Percentiles rank a stretch among this genome's conserved stretches.
Evolutionary conservation across 2,329 filamentous ascomycete species (phyloP).

Genomic region (Ceratocystiopsis minuta): DNA sequence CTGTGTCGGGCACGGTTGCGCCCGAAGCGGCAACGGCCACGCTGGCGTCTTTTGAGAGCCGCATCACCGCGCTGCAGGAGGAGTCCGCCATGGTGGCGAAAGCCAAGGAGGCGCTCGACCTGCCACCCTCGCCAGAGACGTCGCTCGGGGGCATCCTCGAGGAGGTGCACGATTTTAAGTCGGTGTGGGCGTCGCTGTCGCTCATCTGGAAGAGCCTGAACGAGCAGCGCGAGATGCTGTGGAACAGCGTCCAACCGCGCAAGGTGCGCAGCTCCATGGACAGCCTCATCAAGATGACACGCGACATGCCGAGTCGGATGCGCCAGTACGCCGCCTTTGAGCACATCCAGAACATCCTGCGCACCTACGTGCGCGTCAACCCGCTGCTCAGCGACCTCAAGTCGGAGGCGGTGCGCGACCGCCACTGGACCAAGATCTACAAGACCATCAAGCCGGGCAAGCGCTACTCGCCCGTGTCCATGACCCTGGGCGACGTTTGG

Average conservation of each 20-base stretch:
- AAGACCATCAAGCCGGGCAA: slow-evolving; percentile 86
- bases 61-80: slow-evolving; percentile 67
- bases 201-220: slow-evolving; percentile 95
- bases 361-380: slow-evolving; percentile 81
- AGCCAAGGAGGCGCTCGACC: slow-evolving; percentile 88
- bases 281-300: slow-evolving; percentile 88
- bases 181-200: slow-evolving; percentile 87
- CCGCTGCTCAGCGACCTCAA: slow-evolving; percentile 75
- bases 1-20: slow-evolving; percentile 83
- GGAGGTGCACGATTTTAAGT: slow-evolving; percentile 97
- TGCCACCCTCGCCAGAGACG: slow-evolving; percentile 63
- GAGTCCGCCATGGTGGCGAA: slow-evolving; percentile 89
- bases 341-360: slow-evolving; percentile 82
- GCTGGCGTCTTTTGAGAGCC: slow-evolving; percentile 63
- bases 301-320: slow-evolving; percentile 98
- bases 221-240: slow-evolving; percentile 78
- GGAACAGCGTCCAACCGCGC: slow-evolving; percentile 88
- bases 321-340: slow-evolving; percentile 99
- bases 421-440: slow-evolving; percentile 97
- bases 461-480: slow-evolving; percentile 80
- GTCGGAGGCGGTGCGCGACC: slow-evolving; percentile 86
- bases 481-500: slow-evolving; percentile 98
- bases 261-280: slow-evolving; percentile 85
- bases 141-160: slow-evolving; percentile 75
- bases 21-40: slow-evolving; percentile 76